Percentiles rank a stretch among this genome's conserved stretches.
Evolutionary conservation across 176 grass and related monocot genomes (phyloP).

Genomic region (Themeda triandra): DNA sequence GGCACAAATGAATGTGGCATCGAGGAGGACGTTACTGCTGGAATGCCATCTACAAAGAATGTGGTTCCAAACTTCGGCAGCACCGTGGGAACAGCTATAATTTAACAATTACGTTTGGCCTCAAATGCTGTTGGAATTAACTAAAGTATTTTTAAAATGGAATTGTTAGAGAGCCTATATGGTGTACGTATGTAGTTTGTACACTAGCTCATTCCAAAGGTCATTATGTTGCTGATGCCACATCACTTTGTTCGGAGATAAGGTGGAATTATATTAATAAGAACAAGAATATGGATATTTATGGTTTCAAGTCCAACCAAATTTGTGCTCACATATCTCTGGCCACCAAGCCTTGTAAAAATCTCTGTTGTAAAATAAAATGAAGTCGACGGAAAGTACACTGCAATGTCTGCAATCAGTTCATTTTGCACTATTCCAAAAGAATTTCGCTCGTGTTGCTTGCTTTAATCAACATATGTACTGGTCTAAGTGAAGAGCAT

Average conservation of each 20-base stretch:
- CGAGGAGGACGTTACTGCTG: conserved; percentile 68
- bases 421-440: not conserved
- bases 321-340: not conserved
- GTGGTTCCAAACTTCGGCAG: conserved; percentile 16
- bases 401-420: not conserved
- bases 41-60: conserved; percentile 80
- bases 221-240: not conserved
- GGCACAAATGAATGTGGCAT: conserved; percentile 83
- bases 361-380: not conserved
- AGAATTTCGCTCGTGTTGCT: not conserved
- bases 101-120: conserved; percentile 13
- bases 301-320: not conserved
- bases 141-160: not conserved
- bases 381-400: not conserved
- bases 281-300: not conserved
- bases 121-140: not conserved
- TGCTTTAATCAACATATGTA: not conserved
- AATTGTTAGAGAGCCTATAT: not conserved
- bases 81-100: conserved; percentile 13
- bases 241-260: not conserved
- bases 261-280: not conserved
- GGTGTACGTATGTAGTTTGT: not conserved
- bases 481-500: not conserved
- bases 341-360: not conserved
- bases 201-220: not conserved